phyloP scores from a whole-genome alignment of 2,329 filamentous ascomycete genomes.

The Diaporthe caulivora region DNA sequence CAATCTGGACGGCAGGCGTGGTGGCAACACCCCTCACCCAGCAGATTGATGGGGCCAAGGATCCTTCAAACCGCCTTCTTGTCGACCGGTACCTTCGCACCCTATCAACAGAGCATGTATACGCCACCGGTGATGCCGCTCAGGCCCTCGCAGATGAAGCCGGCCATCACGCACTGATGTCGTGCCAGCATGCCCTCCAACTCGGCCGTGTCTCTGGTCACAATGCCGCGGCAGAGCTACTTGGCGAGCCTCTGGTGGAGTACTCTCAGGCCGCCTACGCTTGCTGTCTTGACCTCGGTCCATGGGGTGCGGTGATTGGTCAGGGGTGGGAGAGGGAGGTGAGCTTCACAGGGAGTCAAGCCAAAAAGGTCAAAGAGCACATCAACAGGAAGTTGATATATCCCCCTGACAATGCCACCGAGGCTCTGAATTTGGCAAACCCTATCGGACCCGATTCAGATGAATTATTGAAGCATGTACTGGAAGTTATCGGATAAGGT shows the following conservation, averaged over 20 bases:
- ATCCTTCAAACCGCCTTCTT: not conserved
- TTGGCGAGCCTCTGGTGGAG: not conserved
- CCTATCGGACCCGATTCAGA: not conserved
- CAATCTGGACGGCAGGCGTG: conserved; percentile 10
- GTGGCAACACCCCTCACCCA: conserved; percentile 2
- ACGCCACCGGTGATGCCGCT: not conserved
- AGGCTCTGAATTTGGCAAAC: conserved; percentile 1
- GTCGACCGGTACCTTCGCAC: not conserved
- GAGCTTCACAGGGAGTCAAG: not conserved
- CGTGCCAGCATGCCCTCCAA: conserved; percentile 15
- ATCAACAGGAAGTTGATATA: conserved; percentile 14
- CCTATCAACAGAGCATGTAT: not conserved
- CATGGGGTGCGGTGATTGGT: not conserved
- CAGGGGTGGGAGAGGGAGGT: conserved; percentile 5
- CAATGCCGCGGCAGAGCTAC: not conserved
- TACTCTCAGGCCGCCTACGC: not conserved
- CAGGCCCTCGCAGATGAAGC: not conserved
- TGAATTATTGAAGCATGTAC: not conserved
- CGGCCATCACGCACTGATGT: conserved; percentile 7
- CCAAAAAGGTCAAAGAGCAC: conserved; percentile 7
- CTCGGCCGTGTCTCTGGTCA: conserved; percentile 14
- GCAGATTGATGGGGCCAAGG: not conserved
- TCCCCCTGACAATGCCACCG: not conserved
- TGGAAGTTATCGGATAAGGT: not conserved
- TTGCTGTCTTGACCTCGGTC: conserved; percentile 5